Evolutionary conservation across 805 yeast species (phyloP).

Genomic region (Starmerella floricola): DNA sequence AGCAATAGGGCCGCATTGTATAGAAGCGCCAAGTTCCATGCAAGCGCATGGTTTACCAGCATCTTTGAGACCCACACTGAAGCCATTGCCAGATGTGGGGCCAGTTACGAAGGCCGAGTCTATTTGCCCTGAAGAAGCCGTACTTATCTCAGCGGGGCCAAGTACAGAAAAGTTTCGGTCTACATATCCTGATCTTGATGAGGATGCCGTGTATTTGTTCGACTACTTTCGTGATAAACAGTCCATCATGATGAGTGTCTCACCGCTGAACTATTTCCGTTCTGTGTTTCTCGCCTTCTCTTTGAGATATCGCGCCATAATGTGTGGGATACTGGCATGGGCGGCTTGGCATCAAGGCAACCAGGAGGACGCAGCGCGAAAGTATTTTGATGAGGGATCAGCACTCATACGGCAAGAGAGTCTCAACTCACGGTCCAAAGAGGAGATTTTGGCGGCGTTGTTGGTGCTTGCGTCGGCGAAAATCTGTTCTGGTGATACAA

Average conservation of each 20-base stretch:
- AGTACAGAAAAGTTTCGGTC: constrained; percentile 1
- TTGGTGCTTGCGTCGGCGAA: constrained; percentile 67
- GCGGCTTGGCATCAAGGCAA: constrained; percentile 32
- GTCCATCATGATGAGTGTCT: constrained; percentile 38
- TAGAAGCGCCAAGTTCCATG: no score
- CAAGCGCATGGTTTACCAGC: no score
- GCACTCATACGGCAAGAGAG: constrained; percentile 16
- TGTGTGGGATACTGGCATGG: constrained; percentile 49
- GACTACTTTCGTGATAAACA: constrained; percentile 41
- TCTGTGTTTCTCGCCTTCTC: constrained; percentile 46
- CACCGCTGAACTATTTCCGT: constrained; percentile 42
- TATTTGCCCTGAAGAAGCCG: background rate
- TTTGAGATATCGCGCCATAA: constrained; percentile 36
- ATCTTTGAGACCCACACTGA: no score
- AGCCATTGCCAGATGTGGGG: no score
- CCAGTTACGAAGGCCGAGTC: background rate
- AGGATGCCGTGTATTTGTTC: constrained; percentile 35
- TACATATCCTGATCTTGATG: constrained; percentile 30
- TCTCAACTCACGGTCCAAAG: constrained; percentile 15
- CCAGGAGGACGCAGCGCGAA: constrained; percentile 24
- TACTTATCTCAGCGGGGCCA: background rate
- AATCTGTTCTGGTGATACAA: constrained; percentile 71
- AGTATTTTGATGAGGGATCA: constrained; percentile 23
- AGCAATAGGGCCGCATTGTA: no score
- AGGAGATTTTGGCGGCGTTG: constrained; percentile 47